These are phyloP conservation scores for Hygrophoropsis aurantiaca DNA, from an alignment of 768 basidiomycete genomes.

Conservation along the genomic window DNA sequence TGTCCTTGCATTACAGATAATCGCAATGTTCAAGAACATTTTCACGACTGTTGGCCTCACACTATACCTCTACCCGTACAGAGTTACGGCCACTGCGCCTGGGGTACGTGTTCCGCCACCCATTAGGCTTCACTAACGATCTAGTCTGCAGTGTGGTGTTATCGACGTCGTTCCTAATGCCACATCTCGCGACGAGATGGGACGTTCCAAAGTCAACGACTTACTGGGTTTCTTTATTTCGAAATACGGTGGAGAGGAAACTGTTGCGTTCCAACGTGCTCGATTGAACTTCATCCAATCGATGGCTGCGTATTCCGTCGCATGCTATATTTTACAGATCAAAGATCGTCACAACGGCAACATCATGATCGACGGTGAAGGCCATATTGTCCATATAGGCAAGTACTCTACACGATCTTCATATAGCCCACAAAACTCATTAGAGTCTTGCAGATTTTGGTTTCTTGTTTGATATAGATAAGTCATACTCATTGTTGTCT, in stretches of 20 bases:
- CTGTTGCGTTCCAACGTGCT: slow-evolving; percentile 86
- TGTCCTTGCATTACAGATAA: slow-evolving; percentile 93
- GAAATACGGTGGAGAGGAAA: slow-evolving; percentile 90
- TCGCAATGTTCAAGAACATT: slow-evolving; percentile 99
- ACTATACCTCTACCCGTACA: slow-evolving; percentile 91
- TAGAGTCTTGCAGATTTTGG: slow-evolving; percentile 69
- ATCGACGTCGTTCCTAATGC: slow-evolving; percentile 98
- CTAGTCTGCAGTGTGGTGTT: slow-evolving; percentile 76
- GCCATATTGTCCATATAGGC: slow-evolving; percentile 97
- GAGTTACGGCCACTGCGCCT: slow-evolving; percentile 95
- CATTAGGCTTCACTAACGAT: slow-evolving; percentile 1
- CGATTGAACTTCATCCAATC: slow-evolving; percentile 96
- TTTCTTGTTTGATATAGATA: slow-evolving; percentile 97
- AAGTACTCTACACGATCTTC: slow-evolving; percentile 20
- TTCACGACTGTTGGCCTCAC: slow-evolving; percentile 87
- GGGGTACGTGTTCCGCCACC: slow-evolving; percentile 59
- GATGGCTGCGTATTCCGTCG: slow-evolving; percentile 98
- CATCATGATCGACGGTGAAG: slow-evolving; percentile 98
- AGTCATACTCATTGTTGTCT: slow-evolving; percentile 42
- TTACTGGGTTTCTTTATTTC: slow-evolving; percentile 91
- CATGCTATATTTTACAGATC: slow-evolving; percentile 97
- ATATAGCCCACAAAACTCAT: neutral
- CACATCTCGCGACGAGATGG: slow-evolving; percentile 99
- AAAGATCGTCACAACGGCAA: slow-evolving; percentile 99
- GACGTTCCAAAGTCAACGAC: slow-evolving; percentile 96